Percentiles rank a stretch among this genome's conserved stretches.
Conservation (phyloP, 108 stramenopile species). For the Epipyxis sp. region DNA sequence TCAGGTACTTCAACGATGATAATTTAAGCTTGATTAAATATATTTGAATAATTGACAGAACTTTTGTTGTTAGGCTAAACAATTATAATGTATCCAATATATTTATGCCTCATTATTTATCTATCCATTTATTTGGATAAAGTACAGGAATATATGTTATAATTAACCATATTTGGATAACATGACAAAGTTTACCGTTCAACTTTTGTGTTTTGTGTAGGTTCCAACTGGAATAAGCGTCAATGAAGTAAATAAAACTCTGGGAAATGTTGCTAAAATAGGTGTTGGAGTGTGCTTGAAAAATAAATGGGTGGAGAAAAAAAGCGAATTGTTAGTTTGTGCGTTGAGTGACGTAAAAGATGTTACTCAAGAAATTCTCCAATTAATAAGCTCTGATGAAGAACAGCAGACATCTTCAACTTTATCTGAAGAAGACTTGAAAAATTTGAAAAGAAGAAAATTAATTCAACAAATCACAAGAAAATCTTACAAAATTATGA, state of each 20-base stretch:
- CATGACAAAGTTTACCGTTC: too few relatives aligned
- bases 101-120: too few relatives aligned
- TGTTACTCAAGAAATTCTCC: neutral
- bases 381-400: neutral
- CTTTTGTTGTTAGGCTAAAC: too few relatives aligned
- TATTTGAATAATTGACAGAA: too few relatives aligned
- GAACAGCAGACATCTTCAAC: neutral
- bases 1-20: too few relatives aligned
- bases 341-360: conserved; percentile 3
- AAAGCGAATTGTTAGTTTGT: conserved; percentile 65
- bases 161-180: too few relatives aligned
- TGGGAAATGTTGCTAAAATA: conserved; percentile 78
- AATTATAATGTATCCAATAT: too few relatives aligned
- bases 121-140: too few relatives aligned
- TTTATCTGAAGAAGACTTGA: conserved; percentile 34
- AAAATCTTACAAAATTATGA: conserved; percentile 75
- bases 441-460: conserved; percentile 57
- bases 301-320: conserved; percentile 84
- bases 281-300: conserved; percentile 91
- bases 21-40: too few relatives aligned
- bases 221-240: conserved; percentile 64
- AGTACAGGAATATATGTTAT: too few relatives aligned
- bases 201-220: conserved; percentile 63
- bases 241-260: conserved; percentile 61
- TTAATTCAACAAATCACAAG: conserved; percentile 63